Base-by-base conservation (phyloP, 768 basidiomycete genomes). In the Rhizopogon vinicolor region DNA sequence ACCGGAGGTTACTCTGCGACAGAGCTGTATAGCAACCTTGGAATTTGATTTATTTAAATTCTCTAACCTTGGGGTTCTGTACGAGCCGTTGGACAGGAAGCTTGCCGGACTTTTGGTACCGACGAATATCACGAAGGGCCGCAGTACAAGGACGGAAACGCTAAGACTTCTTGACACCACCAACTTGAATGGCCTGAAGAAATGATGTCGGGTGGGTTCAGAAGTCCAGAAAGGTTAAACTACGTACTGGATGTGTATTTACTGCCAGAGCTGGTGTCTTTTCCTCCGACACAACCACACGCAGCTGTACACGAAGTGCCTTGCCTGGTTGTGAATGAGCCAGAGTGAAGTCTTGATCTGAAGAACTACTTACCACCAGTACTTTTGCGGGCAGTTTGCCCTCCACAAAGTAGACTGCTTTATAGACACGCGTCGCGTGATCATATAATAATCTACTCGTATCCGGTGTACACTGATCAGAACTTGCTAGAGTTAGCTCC, bases 91-190 rank as follows among this genome's bases (percentile, higher is more conserved):
- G 87, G 86, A 93, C 92, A 52, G 89, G 89, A 54, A 92, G 82
- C 74, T 91, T 92, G 65, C 89, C 81, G 68, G 86, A 89, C 76
- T 87, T 90, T 75, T 93, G 89, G 80, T 91, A 91, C 43, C 87
- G 81, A 71, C 88, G 74, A 67, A 92, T 91, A 77, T 92, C 91
- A 75, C 89, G 88, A 61, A 93, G 86, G 58, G 91, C 91, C 61
- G 92, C 91, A 29, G 90, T 91, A 74, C 91, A 82, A 43, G 83
- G 84, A 63, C 84, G 76, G 81, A 89, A 91, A 57, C 89, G 82
- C 78, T 92, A 89, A 59, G 89, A 90, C 81, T 93, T 93, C 87
- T 93, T 92, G 60, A 92, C 89, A 80, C 91, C 90, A 77, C 89
- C 90, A 60, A 4, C 25, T 25, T 25, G 25, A 25, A 89, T 82